A percentile compares a stretch with the other conserved stretches of the same genome.
Evolutionary conservation across 2,329 filamentous ascomycete species (phyloP).

Genomic region (Tetracladium maxilliforme): DNA sequence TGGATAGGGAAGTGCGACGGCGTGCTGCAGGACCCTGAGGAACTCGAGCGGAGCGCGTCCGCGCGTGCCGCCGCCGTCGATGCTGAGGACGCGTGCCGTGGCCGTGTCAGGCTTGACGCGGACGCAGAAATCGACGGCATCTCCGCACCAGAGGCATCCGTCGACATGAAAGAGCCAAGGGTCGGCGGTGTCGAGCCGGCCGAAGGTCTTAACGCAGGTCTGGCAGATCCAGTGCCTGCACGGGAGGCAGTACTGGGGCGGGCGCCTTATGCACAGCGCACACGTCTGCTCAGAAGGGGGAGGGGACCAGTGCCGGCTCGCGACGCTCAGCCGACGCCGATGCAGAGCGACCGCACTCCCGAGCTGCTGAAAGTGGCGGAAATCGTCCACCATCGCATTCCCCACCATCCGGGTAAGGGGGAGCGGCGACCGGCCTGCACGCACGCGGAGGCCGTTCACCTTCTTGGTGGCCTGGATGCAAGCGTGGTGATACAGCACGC

Average conservation of each 20-base stretch:
- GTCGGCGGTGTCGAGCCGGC: slow-evolving; percentile 6
- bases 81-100: slow-evolving; percentile 15
- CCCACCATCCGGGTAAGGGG: slow-evolving; percentile 5
- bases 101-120: slow-evolving; percentile 16
- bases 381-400: too few species aligned
- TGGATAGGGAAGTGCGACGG: slow-evolving; percentile 5
- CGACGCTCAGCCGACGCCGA: neutral
- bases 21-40: slow-evolving; percentile 8
- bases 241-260: slow-evolving; percentile 7
- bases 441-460: slow-evolving; percentile 4
- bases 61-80: slow-evolving; percentile 18
- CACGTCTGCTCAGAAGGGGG: slow-evolving; percentile 1
- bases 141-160: slow-evolving; percentile 14
- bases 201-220: slow-evolving; percentile 14
- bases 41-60: slow-evolving; percentile 11
- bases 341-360: too few species aligned
- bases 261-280: slow-evolving; percentile 5
- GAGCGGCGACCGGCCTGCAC: slow-evolving; percentile 4
- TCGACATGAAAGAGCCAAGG: slow-evolving; percentile 11
- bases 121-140: slow-evolving; percentile 5
- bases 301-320: neutral
- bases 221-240: slow-evolving; percentile 19
- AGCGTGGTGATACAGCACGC: slow-evolving; percentile 5
- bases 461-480: too few species aligned
- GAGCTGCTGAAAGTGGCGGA: too few species aligned